Base-by-base conservation (phyloP, 495 filamentous ascomycete species). In the Tuber brumale region DNA sequence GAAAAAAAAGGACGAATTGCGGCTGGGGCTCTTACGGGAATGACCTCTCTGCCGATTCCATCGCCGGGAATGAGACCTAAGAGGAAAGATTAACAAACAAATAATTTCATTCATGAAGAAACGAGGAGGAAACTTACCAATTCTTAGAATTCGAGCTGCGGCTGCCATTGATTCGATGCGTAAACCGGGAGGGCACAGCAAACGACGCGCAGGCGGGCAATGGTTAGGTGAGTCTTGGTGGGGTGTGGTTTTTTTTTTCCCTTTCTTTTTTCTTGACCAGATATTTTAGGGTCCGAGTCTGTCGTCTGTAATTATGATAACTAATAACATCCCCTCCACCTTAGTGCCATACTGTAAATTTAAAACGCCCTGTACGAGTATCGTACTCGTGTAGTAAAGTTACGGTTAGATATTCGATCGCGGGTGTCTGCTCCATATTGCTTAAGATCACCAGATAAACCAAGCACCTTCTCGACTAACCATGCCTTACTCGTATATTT, bases 31-130 rank as follows among this genome's bases (percentile, higher is more conserved):
- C 78, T 71, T 71, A 80, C 78, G 79, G 96, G 96, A 85, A 99
- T 97, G 84, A 99, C 95, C 86, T 99, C 95, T 83, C 92, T 93
- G 84, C 95, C 95, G 85, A 99, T 99, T 84, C 95, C 95, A 87
- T 99, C 95, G 84, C 95, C 95, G 84, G 95, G 93, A 82, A 98
- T 97, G 83, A 99, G 92, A 83, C 94, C 94, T 96, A 80, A 70
- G 81, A 27, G n/a, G 45, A 72, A 31, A 70, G 42, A 43, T 71
- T 71, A 69, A 57, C 23, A 35, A 19, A 18, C 45, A 31, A 69
- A 74, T 42, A 31, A 74, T 74, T 78, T 78, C 70, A 61, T 41
- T 21, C 31, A n/a, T 21, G 51, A 48, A 44, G 71, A 18, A 31
- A 23, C 23, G 9, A 21, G 69, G 6, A 27, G 31, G 74, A 80